These are phyloP conservation scores for Zostera marina DNA, from an alignment of 116 monocot species.

Conservation along the genomic window DNA sequence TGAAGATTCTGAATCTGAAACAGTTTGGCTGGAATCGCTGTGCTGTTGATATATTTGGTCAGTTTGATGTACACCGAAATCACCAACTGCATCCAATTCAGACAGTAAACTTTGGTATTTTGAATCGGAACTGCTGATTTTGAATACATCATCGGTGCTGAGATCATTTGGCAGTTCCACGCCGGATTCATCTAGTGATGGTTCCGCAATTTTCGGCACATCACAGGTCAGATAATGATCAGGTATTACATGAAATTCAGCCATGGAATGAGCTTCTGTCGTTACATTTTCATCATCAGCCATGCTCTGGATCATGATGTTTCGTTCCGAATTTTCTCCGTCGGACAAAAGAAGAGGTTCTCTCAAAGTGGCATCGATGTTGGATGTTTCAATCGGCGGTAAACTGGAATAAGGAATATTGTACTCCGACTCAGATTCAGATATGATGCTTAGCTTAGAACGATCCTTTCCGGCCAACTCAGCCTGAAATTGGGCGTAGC, in stretches of 20 bases:
- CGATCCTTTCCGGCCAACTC: conserved; percentile 30
- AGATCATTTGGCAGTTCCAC: conserved; percentile 1
- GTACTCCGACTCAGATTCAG: conserved; percentile 20
- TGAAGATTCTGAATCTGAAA: background rate
- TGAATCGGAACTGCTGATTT: background rate
- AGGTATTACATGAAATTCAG: background rate
- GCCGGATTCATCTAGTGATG: background rate
- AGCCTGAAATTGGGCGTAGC: conserved; percentile 15
- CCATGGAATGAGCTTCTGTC: too few relatives aligned
- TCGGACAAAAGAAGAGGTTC: conserved; percentile 8
- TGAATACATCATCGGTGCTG: too few relatives aligned
- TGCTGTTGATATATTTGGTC: background rate
- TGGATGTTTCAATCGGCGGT: conserved; percentile 19
- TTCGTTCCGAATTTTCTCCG: conserved; percentile 3
- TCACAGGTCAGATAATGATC: conserved; percentile 1
- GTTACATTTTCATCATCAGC: too few relatives aligned
- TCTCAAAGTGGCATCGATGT: conserved; percentile 7
- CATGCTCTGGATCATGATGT: conserved; percentile 4
- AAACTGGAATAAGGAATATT: conserved; percentile 27
- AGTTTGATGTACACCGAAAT: conserved; percentile 21
- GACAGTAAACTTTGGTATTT: conserved; percentile 24
- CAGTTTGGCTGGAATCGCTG: background rate
- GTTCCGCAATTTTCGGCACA: background rate
- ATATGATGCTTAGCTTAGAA: conserved; percentile 25
- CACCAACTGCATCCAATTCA: conserved; percentile 69